A percentile compares a stretch with the other conserved stretches of the same genome.
Evolutionary conservation across 805 yeast species (phyloP).

Genomic region (Ogataea saltuana): DNA sequence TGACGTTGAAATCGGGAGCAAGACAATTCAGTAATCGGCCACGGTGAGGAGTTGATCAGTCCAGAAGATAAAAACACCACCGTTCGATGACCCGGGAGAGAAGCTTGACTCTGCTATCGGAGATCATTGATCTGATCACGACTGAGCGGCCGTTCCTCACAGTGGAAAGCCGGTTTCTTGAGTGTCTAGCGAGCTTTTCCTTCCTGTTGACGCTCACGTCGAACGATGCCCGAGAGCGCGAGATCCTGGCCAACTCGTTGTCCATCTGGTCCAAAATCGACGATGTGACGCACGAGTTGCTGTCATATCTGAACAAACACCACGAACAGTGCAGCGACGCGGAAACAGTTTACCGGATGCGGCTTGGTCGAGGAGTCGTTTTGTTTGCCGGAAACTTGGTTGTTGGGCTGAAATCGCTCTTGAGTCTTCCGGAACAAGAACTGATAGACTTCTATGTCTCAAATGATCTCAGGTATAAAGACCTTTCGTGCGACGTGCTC

Average conservation of each 20-base stretch:
- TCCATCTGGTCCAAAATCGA: conserved; percentile 26
- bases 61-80: conserved; percentile 1
- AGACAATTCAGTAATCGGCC: too few relatives aligned
- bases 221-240: conserved; percentile 15
- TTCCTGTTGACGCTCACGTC: conserved; percentile 17
- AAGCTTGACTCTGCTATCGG: conserved; percentile 21
- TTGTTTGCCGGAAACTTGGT: conserved; percentile 27
- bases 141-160: background rate
- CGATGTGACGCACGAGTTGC: conserved; percentile 13
- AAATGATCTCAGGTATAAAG: conserved; percentile 15
- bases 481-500: conserved; percentile 15
- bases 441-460: conserved; percentile 12
- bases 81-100: conserved; percentile 19
- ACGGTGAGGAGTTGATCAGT: too few relatives aligned
- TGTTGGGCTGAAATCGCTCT: conserved; percentile 20
- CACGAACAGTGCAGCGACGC: conserved; percentile 1
- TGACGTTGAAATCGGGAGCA: too few relatives aligned
- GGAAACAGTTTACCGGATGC: conserved; percentile 9
- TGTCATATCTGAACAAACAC: conserved; percentile 1
- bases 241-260: conserved; percentile 21
- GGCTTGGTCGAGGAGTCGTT: conserved; percentile 27
- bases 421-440: conserved; percentile 10
- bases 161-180: conserved; percentile 8
- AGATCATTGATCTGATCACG: conserved; percentile 12
- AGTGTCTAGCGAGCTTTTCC: conserved; percentile 18